phyloP scores from a whole-genome alignment of 2,329 filamentous ascomycete genomes.

The Microascus cirrosus region DNA sequence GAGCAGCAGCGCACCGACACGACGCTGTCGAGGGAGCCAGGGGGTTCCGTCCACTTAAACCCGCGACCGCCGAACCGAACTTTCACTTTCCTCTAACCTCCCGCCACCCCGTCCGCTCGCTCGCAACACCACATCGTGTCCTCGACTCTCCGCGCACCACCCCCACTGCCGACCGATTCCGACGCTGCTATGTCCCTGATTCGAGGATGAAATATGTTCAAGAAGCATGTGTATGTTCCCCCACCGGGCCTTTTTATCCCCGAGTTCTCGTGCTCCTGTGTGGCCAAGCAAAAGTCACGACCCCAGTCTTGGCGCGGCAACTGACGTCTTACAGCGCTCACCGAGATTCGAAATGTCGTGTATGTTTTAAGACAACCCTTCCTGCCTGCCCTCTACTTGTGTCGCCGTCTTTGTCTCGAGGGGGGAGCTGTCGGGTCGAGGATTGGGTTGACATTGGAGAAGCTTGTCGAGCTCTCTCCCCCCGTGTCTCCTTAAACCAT shows the following conservation, averaged over 20 bases:
- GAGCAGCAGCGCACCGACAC: background rate
- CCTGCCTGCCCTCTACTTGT: background rate
- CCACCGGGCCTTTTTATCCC: background rate
- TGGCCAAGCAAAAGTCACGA: background rate
- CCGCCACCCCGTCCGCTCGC: background rate
- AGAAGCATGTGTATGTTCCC: slow-evolving; percentile 5
- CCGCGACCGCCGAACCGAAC: background rate
- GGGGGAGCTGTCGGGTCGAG: too few relatives aligned
- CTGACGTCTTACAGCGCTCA: slow-evolving; percentile 31
- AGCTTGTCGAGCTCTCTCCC: background rate
- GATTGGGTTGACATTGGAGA: background rate
- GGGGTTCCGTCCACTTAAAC: background rate
- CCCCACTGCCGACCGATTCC: background rate
- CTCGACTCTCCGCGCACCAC: background rate
- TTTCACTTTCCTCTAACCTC: background rate
- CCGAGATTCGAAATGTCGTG: slow-evolving; percentile 39
- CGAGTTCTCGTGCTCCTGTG: background rate
- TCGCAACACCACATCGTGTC: background rate
- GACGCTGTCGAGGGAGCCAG: background rate
- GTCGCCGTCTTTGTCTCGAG: background rate
- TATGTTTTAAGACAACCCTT: slow-evolving; percentile 18
- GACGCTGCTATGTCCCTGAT: slow-evolving; percentile 5
- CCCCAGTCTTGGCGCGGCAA: slow-evolving; percentile 10
- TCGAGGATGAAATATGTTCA: slow-evolving; percentile 4
- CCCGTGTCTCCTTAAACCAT: background rate